These are phyloP conservation scores for Dactylellina sp. DNA, from an alignment of 2,329 filamentous ascomycete genomes.

Conservation along the genomic window DNA sequence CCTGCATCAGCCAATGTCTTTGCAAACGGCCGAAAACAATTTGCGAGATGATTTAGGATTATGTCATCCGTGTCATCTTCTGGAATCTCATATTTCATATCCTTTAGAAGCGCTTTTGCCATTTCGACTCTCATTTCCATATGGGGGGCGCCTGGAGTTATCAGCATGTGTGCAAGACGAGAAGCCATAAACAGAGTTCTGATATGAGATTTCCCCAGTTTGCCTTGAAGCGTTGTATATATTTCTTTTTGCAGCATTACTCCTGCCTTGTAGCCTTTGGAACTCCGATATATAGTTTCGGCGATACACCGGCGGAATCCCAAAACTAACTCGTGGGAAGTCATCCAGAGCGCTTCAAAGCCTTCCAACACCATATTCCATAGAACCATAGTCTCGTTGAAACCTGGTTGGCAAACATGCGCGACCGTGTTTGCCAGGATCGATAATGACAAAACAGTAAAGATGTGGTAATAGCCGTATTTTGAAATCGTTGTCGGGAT, in stretches of 20 bases:
- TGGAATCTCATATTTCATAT: conserved; percentile 11
- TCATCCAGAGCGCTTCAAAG: conserved; percentile 9
- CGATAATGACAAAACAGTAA: conserved; percentile 10
- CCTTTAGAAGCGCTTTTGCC: background rate
- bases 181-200: conserved; percentile 10
- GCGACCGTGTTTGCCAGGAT: conserved; percentile 8
- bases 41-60: conserved; percentile 1
- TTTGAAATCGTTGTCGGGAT: conserved; percentile 9
- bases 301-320: conserved; percentile 2
- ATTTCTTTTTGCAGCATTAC: conserved; percentile 3
- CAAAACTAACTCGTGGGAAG: background rate
- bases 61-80: conserved; percentile 5
- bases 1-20: background rate
- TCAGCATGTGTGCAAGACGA: conserved; percentile 8
- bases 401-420: conserved; percentile 2
- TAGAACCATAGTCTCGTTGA: conserved; percentile 7
- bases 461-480: conserved; percentile 16
- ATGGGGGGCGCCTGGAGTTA: conserved; percentile 4
- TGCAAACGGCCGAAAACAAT: conserved; percentile 6
- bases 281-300: conserved; percentile 7
- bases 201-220: conserved; percentile 3
- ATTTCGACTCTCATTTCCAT: conserved; percentile 4
- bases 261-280: conserved; percentile 5
- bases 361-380: conserved; percentile 13
- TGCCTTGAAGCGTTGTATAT: conserved; percentile 1